Base-by-base conservation (phyloP, 1,284 basidiomycete genomes). In the Puccinia horiana region DNA sequence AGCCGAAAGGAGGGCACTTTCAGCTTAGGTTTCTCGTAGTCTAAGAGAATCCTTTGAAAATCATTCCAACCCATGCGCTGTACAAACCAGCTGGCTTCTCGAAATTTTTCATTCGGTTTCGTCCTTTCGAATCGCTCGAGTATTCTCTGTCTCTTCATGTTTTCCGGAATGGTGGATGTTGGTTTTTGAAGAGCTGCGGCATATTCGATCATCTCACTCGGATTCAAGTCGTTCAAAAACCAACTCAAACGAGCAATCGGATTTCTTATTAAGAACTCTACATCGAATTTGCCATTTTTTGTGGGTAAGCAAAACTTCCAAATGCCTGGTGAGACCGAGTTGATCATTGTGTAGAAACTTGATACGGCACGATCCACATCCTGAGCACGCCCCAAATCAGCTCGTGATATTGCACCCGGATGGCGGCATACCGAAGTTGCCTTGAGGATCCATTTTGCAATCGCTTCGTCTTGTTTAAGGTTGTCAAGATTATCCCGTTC, bases 241-340 rank as follows among this genome's bases (percentile, higher is more conserved):
- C 65, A 69, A 69, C 42, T 69, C 65, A 69, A 47, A 32, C 42
- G 65, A 42, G 65, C 65, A 37, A 69, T 69, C 40, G 65, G 65
- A 14, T 69, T 69, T 16, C 42, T 42, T 69, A 1, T 23, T n/a
- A 69, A 69, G 9, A 42, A 42, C 5, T 42, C 35, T 42, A 69
- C 20, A 69, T 69, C 42, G 2, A 69, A 69, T 20, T 69, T 23
- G 18, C 32, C 26, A 69, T 42, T 44, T 42, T 47, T n/a, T 32
- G 42, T 69, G 11, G 65, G 65, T 29, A 69, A 44, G 16, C 40
- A n/a, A 29, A 69, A 69, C 42, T 69, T 69, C 65, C 65, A 69
- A 37, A 69, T 69, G 42, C 65, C 65, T 8, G 65, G 37, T 1
- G 42, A 69, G 42, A 69, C 42, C 2, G 14, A 44, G 9, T 47